Base-by-base conservation (phyloP, 2,329 filamentous ascomycete species). In the Cladosporium colombiae region DNA sequence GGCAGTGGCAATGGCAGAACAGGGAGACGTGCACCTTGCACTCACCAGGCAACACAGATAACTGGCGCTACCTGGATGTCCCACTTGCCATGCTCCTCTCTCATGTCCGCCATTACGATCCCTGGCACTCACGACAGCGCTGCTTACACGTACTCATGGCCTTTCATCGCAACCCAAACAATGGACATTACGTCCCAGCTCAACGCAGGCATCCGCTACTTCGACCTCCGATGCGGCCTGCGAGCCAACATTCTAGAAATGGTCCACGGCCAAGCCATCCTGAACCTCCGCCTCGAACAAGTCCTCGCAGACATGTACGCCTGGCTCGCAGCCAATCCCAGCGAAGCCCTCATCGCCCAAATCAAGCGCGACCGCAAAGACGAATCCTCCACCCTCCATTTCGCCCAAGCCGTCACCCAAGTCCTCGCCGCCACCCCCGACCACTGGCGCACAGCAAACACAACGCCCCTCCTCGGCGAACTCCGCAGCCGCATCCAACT, bases 321-420 rank as follows among this genome's bases (percentile, higher is more conserved):
- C 21, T 78, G 70, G 64, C 72, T 78, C 2, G 52, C 64, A 7
- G 68, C 72, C 5, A 71, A 77, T 61, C 67, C 70, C 3, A 68
- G 60, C 5, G 76, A 78, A 68, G 76, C 70, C 1, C 67, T 78
- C 6, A 69, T 77, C 29, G 72, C 77, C 14, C 75, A 77, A 52
- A 70, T 78, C 53, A 78, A 78, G 60, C 73, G 75, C 61, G 76
- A 78, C 62, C 68, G 75, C 40, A 65, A 69, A 46, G 62, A 72
- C n/a, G 74, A 77, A 44, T 65, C 67, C 33, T 77, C 74, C 11
- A 71, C 70, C 14, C 27, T 74, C 10, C 68, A 71, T 18, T 82
- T 83, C 67, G 78, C 80, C 65, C 67, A 73, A 5, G 78, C 80
- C 1, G 74, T 83, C 21, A 70, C 68, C 21, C 60, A 68, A 2